These are phyloP conservation scores for Chrysoporthe puriensis DNA, from an alignment of 2,329 filamentous ascomycete genomes.

Conservation along the genomic window DNA sequence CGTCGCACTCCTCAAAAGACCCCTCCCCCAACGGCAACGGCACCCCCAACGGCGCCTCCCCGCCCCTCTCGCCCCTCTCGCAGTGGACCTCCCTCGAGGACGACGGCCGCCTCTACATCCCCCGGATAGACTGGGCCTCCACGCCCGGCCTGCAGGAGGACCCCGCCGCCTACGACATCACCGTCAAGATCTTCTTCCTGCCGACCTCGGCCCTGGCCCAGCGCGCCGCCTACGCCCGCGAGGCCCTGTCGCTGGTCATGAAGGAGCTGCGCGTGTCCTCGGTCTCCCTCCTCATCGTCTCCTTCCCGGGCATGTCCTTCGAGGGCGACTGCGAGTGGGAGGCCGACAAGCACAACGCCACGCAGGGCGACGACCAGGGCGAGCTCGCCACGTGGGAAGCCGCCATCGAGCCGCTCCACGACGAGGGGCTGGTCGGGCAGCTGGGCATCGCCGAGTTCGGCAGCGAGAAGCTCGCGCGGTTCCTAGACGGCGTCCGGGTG, in stretches of 20 bases:
- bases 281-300: slow-evolving; percentile 88
- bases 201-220: slow-evolving; percentile 65
- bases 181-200: slow-evolving; percentile 92
- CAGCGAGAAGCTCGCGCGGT: slow-evolving; percentile 76
- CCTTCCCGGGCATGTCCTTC: slow-evolving; percentile 91
- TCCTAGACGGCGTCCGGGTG: slow-evolving; percentile 72
- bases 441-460: slow-evolving; percentile 93
- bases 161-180: slow-evolving; percentile 85
- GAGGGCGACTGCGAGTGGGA: slow-evolving; percentile 89
- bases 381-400: slow-evolving; percentile 71
- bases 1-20: slow-evolving; percentile 28
- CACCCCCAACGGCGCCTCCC: slow-evolving; percentile 29
- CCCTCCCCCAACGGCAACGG: slow-evolving; percentile 31
- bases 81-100: slow-evolving; percentile 72
- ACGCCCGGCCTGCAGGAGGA: slow-evolving; percentile 76
- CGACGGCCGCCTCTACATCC: slow-evolving; percentile 72
- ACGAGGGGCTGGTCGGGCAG: slow-evolving; percentile 67
- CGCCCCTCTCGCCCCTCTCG: slow-evolving; percentile 38
- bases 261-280: slow-evolving; percentile 75
- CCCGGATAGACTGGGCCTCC: slow-evolving; percentile 72
- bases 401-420: slow-evolving; percentile 70
- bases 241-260: slow-evolving; percentile 79
- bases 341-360: slow-evolving; percentile 64
- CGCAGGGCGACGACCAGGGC: slow-evolving; percentile 68
- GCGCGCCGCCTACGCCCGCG: slow-evolving; percentile 71